Percentiles rank a stretch among this genome's conserved stretches.
Conservation (phyloP, 1,284 basidiomycete genomes). For the Ceratobasidium sp. region DNA sequence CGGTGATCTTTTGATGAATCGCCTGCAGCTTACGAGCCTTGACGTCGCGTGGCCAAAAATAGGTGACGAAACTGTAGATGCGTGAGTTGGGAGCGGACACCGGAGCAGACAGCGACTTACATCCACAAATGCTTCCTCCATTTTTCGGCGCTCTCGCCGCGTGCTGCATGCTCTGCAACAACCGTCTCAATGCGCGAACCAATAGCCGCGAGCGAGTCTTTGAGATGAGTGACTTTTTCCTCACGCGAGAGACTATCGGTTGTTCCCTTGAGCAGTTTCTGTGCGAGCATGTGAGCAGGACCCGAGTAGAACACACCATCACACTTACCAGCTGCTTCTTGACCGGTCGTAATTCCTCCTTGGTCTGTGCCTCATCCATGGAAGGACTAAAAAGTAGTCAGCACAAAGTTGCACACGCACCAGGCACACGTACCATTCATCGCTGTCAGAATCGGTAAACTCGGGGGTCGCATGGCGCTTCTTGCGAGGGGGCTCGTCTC, state of each 20-base stretch:
- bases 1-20: constrained; percentile 92
- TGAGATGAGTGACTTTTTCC: constrained; percentile 93
- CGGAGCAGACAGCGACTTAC: constrained; percentile 57
- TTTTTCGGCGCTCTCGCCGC: constrained; percentile 78
- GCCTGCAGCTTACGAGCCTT: constrained; percentile 89
- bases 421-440: constrained; percentile 76
- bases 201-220: constrained; percentile 93
- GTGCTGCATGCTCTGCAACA: constrained; percentile 74
- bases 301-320: constrained; percentile 17
- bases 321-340: constrained; percentile 88
- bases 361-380: constrained; percentile 95
- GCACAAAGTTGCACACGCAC: neutral
- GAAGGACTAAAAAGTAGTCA: constrained; percentile 67
- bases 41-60: constrained; percentile 98
- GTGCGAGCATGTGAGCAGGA: constrained; percentile 7
- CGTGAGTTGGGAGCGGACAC: constrained; percentile 14
- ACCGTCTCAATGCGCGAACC: constrained; percentile 91
- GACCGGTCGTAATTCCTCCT: constrained; percentile 94
- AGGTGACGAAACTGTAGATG: constrained; percentile 77
- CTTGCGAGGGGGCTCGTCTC: constrained; percentile 52
- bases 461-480: constrained; percentile 89
- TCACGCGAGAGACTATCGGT: constrained; percentile 92
- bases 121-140: constrained; percentile 97
- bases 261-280: constrained; percentile 93
- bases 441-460: constrained; percentile 87